Evolutionary conservation across 148 eudicot species (phyloP), one percentile per base, ranked within the genome.

Genomic region (Beta vulgaris): DNA sequence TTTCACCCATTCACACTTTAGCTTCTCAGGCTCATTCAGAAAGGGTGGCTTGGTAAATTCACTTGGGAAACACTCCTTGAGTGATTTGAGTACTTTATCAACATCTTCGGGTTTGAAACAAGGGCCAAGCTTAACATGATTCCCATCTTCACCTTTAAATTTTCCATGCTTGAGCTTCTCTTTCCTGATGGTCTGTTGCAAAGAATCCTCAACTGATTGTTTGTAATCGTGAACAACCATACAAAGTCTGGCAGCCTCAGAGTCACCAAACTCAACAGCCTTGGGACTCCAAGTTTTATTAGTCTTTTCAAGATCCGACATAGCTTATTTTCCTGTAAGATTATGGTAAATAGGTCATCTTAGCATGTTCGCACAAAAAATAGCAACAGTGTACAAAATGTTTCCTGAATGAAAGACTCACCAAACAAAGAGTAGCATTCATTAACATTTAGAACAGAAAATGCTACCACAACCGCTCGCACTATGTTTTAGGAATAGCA

Each of bases 271-370:
- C 44, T 81, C 90, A 73, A 90, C 89, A 80, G 96, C 79, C 83
- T 85, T 89, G 4, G 93, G 90, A 70, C 78, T 85, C 89, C 93
- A 89, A 28, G 83, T 80, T 77, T 86, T 85, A 68, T 73, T 65
- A 65, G 70, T 72, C 31, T 74, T 69, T 69, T 87, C 82, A 67
- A 89, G 86, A 85, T 92, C 93, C 93, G 93, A 89, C 58, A 91
- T 73, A 18, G 43, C 18, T 63, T 35, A 37, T 14, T 63, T 63
- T 63, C 68, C 68, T 36, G 64, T 35, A 63, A 37, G 31, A 36
- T 16, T 19, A 35, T 19, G 67, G 16, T 34, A 44, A 34, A 19
- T 6, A n/a, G 31, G 14, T 36, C 44, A 36, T 36, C 68, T 35
- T 35, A 63, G 15, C 43, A 63, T 60, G 43, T 63, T n/a, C 35